Conservation (phyloP, 495 filamentous ascomycete genomes). For the Clavariopsis aquatica region DNA sequence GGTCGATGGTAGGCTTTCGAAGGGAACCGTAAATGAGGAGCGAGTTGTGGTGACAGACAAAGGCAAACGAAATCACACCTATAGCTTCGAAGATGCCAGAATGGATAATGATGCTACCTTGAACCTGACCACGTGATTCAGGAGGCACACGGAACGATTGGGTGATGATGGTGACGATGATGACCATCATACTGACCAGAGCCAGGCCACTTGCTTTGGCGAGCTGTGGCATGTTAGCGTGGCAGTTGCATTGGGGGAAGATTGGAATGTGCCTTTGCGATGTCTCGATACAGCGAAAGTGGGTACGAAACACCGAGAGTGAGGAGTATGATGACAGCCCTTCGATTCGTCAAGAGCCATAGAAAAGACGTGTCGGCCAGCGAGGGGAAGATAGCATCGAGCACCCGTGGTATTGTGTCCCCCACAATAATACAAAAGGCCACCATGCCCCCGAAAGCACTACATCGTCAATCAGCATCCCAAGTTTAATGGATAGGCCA, state of each 20-base stretch:
- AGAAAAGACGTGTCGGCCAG: conserved; percentile 72
- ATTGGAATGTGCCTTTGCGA: conserved; percentile 74
- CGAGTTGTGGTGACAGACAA: conserved; percentile 94
- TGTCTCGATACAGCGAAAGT: conserved; percentile 89
- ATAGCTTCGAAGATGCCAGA: conserved; percentile 90
- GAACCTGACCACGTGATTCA: conserved; percentile 69
- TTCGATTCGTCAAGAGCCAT: conserved; percentile 76
- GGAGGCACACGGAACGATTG: conserved; percentile 73
- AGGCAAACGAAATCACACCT: conserved; percentile 96
- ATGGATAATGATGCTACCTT: conserved; percentile 68
- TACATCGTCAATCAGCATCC: conserved; percentile 26
- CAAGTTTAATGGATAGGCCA: neutral
- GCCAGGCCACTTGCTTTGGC: conserved; percentile 93
- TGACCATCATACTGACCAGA: conserved; percentile 86
- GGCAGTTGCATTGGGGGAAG: neutral
- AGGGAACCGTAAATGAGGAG: conserved; percentile 96
- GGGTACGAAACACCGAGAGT: conserved; percentile 87
- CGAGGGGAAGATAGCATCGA: conserved; percentile 77
- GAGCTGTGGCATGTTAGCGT: conserved; percentile 59
- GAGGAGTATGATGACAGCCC: conserved; percentile 81
- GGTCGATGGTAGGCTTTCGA: conserved; percentile 89
- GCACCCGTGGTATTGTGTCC: conserved; percentile 89
- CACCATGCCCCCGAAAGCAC: conserved; percentile 96
- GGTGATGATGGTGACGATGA: conserved; percentile 83
- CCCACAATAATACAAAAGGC: conserved; percentile 97